Evolutionary conservation across 2,329 filamentous ascomycete genomes (phyloP).

Genomic region (Colletotrichum chlorophyti): DNA sequence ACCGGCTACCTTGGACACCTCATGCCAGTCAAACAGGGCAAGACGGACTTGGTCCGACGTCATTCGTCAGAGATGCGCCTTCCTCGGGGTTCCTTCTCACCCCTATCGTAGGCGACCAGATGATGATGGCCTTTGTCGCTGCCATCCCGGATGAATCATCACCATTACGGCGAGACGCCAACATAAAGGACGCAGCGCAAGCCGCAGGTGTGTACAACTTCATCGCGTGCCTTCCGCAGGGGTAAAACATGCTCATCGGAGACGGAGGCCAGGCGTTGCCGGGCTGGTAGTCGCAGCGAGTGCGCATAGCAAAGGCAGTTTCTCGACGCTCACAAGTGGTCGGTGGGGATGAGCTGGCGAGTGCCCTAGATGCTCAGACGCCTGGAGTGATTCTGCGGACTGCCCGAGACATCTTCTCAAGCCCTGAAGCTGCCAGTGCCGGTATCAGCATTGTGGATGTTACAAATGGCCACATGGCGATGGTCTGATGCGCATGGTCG

Average conservation of each 20-base stretch:
- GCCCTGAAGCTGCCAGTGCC: conserved; percentile 26
- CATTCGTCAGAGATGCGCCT: too few relatives aligned
- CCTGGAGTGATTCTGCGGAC: conserved; percentile 70
- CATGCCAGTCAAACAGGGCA: too few relatives aligned
- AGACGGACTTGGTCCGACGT: too few relatives aligned
- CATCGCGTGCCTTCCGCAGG: conserved; percentile 69
- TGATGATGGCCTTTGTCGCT: too few relatives aligned
- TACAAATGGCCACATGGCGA: conserved; percentile 81
- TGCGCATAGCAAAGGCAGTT: conserved; percentile 82
- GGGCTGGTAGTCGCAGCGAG: conserved; percentile 82
- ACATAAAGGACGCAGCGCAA: conserved; percentile 59
- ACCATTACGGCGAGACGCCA: conserved; percentile 48
- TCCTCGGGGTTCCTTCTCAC: too few relatives aligned
- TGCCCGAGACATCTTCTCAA: conserved; percentile 58
- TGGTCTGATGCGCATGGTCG: conserved; percentile 87
- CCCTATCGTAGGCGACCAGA: too few relatives aligned
- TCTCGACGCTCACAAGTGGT: conserved; percentile 74
- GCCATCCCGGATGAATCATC: conserved; percentile 58
- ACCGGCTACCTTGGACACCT: too few relatives aligned
- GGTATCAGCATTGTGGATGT: conserved; percentile 78
- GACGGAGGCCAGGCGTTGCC: conserved; percentile 77
- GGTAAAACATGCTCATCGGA: conserved; percentile 71
- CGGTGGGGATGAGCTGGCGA: conserved; percentile 87
- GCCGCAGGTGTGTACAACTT: conserved; percentile 78
- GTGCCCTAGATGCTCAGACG: conserved; percentile 75